Base-by-base conservation (phyloP, 257 asterid genomes). In the Solanum bulbocastanum region DNA sequence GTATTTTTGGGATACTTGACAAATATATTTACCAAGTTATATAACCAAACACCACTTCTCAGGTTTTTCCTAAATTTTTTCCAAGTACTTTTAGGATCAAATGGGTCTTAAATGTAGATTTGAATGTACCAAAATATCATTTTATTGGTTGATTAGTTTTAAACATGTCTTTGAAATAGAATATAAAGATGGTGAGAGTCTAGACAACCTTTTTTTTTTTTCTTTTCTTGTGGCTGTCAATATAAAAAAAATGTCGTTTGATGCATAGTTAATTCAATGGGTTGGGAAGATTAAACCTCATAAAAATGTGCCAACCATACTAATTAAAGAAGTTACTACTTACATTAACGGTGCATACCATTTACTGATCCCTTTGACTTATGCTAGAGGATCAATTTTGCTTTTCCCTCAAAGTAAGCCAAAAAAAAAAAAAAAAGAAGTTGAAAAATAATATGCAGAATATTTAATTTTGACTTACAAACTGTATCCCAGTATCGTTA, bases 401-500 rank as follows among this genome's bases (percentile, higher is more conserved):
- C 4, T 15, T 15, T 79, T 4, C 23, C 39, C 66, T 27, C 20
- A 25, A 44, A 78, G 27, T 5, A 62, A 40, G 4, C n/a, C 62
- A 16, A 16, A 52, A 18, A 52, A 3, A 5, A 3, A 5, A 30
- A 11, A 23, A n/a, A 27, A 42, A 25, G 1, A 22, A 44, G 0
- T 16, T 81, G 18, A 81, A 81, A 81, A 46, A 8, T 8, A 79
- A 44, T 5, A 25, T 79, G 39, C 37, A 52, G 14, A 86, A 15
- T 86, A 52, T 16, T 52, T 16, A 52, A 58, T 73, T 30, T 44
- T 62, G 44, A 79, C 95, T 91, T 91, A 95, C 99, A 89, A 96
- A 96, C 79, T 96, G 99, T 91, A 95, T 23, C 30, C 99, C 98
- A 22, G 98, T 96, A 66, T 96, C 98, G 60, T 92, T 91, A 52